Base-by-base conservation (phyloP, 2,329 filamentous ascomycete species). In the Stagonosporopsis chrysanthemi region DNA sequence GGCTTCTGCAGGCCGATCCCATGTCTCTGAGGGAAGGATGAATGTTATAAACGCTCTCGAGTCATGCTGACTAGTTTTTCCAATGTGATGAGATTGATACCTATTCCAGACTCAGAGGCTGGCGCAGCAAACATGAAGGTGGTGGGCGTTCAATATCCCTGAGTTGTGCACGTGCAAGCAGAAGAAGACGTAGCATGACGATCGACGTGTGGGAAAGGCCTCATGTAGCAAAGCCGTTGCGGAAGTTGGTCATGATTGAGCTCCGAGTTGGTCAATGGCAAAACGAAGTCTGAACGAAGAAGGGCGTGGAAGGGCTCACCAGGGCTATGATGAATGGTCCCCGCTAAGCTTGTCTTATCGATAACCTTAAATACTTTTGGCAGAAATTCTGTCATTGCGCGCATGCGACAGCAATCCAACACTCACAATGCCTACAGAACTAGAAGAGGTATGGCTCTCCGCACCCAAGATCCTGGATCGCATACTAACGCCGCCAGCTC, bases 401-500 rank as follows among this genome's bases (percentile, higher is more conserved):
- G 44, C 26, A 40, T 52, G 36, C 36, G 48, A 52, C 52, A 42
- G 31, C 42, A 59, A 56, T 53, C 57, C 61, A 58, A 67, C 43
- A 59, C 52, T 39, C 66, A 73, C 41, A 17, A 82, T 82, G 80
- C 78, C 81, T 40, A 80, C 79, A 40, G 80, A 82, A 74, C 68
- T 83, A 47, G 81, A 83, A 74, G 80, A 83, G 62, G 79, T 81
- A 60, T 56, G 60, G 33, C 36, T n/a, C 5, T 26, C 6, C 17
- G 12, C 12, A 11, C 2, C 2, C 11, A 11, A 9, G 0, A 3
- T 36, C 15, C 8, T 28, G 6, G 12, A 33, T 45, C 31, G 48
- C 48, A 22, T 24, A 19, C 54, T 57, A 8, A 57, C 26, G 3
- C 15, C 2, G 6, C 22, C 44, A 96, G 91, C 87, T 97, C 51